phyloP scores from a whole-genome alignment of 768 basidiomycete species.

The Postia placenta region DNA sequence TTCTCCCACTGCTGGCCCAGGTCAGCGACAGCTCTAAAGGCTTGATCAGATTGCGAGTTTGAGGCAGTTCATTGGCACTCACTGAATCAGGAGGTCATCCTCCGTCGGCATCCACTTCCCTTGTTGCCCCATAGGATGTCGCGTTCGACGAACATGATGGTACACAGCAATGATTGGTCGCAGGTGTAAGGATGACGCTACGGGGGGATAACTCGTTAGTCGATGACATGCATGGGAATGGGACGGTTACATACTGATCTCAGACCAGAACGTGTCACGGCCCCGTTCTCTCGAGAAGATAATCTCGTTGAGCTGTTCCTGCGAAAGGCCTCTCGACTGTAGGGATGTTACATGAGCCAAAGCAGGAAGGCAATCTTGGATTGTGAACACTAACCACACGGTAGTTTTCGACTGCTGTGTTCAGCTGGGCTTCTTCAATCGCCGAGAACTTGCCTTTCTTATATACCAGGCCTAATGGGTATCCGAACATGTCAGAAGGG shows the following conservation, averaged over 20 bases:
- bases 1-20: constrained; percentile 81
- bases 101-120: constrained; percentile 68
- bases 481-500: not conserved
- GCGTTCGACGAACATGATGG: constrained; percentile 66
- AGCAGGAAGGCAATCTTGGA: not conserved
- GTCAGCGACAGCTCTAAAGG: constrained; percentile 55
- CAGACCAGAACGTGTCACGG: constrained; percentile 71
- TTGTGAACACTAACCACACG: constrained; percentile 38
- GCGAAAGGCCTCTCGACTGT: constrained; percentile 45
- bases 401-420: constrained; percentile 58
- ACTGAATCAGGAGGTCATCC: constrained; percentile 61
- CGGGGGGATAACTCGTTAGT: not conserved
- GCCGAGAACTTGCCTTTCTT: constrained; percentile 86
- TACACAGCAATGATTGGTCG: constrained; percentile 83
- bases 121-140: constrained; percentile 63
- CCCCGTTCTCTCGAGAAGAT: constrained; percentile 66
- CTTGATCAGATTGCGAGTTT: not conserved
- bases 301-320: constrained; percentile 52
- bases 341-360: not conserved
- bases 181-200: constrained; percentile 65
- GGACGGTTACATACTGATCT: constrained; percentile 54
- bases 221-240: not conserved
- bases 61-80: constrained; percentile 18
- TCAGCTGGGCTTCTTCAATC: constrained; percentile 64
- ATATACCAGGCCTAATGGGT: constrained; percentile 67